These are phyloP conservation scores for Cyclanthera cordifolia DNA, from an alignment of 306 rosid species.

Conservation along the genomic window DNA sequence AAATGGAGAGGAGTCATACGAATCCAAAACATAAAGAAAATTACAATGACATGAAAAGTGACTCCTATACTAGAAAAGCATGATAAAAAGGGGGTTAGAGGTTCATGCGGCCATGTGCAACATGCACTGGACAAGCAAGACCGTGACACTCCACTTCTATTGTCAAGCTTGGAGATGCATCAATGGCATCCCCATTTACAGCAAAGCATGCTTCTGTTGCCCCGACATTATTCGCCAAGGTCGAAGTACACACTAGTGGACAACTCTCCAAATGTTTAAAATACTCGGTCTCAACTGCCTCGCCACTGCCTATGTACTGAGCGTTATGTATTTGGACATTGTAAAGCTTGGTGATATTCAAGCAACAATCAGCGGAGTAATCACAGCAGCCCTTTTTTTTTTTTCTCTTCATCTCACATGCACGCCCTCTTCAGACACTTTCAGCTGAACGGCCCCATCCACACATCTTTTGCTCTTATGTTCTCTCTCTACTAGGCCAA, in stretches of 20 bases:
- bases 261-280: conserved; percentile 98
- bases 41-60: too few relatives aligned
- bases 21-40: too few relatives aligned
- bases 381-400: conserved; percentile 97
- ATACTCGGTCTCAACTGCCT: conserved; percentile 97
- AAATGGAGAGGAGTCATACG: too few relatives aligned
- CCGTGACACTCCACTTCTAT: too few relatives aligned
- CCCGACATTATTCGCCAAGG: conserved; percentile 96
- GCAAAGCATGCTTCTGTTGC: conserved; percentile 96
- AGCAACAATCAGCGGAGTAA: conserved; percentile 96
- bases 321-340: conserved; percentile 98
- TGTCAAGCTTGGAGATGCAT: conserved; percentile 97
- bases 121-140: too few relatives aligned
- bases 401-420: conserved; percentile 95
- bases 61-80: too few relatives aligned
- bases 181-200: conserved; percentile 99
- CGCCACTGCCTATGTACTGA: conserved; percentile 89
- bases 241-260: conserved; percentile 92
- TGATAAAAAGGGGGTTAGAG: too few relatives aligned
- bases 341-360: conserved; percentile 95
- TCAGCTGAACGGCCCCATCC: conserved; percentile 93
- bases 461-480: conserved; percentile 65
- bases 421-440: conserved; percentile 83
- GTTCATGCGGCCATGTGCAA: too few relatives aligned
- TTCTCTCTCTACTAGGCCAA: conserved; percentile 85